A percentile compares a stretch with the other conserved stretches of the same genome.
These are phyloP conservation scores for Yamadazyma aaseri DNA, from an alignment of 1,139 yeast species.

Conservation along the genomic window DNA sequence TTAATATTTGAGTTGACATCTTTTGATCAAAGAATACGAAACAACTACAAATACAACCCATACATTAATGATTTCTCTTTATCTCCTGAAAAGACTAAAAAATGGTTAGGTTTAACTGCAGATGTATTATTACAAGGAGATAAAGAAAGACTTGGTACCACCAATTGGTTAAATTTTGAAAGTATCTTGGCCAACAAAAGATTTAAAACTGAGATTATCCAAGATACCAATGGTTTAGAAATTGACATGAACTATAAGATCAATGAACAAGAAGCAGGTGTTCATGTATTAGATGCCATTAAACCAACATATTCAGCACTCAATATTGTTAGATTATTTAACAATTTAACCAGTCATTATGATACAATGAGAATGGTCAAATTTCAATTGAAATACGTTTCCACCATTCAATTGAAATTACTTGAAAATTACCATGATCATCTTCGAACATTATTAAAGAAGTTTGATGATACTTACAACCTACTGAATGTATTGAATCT, in stretches of 20 bases:
- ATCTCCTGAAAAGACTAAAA: conserved; percentile 22
- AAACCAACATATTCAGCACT: conserved; percentile 71
- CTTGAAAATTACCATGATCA: conserved; percentile 59
- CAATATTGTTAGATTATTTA: conserved; percentile 60
- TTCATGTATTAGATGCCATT: conserved; percentile 16
- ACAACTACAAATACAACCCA: conserved; percentile 56
- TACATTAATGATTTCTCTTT: conserved; percentile 27
- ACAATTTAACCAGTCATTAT: conserved; percentile 66
- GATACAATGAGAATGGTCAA: conserved; percentile 54
- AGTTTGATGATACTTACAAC: conserved; percentile 45
- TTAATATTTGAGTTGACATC: conserved; percentile 56
- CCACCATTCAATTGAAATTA: conserved; percentile 66
- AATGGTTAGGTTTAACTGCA: conserved; percentile 63
- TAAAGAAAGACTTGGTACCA: conserved; percentile 32
- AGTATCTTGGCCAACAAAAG: conserved; percentile 54
- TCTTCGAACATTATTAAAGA: conserved; percentile 45
- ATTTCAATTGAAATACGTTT: conserved; percentile 66
- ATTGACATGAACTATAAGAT: conserved; percentile 60
- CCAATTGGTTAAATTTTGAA: conserved; percentile 68
- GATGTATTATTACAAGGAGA: conserved; percentile 45
- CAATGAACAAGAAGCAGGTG: conserved; percentile 3
- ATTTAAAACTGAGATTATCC: conserved; percentile 54
- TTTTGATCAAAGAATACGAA: conserved; percentile 57
- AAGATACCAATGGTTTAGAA: conserved; percentile 51
- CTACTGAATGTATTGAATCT: conserved; percentile 35